Base-by-base conservation (phyloP, 1,139 yeast genomes). In the Kurtzmaniella quercitrusa region DNA sequence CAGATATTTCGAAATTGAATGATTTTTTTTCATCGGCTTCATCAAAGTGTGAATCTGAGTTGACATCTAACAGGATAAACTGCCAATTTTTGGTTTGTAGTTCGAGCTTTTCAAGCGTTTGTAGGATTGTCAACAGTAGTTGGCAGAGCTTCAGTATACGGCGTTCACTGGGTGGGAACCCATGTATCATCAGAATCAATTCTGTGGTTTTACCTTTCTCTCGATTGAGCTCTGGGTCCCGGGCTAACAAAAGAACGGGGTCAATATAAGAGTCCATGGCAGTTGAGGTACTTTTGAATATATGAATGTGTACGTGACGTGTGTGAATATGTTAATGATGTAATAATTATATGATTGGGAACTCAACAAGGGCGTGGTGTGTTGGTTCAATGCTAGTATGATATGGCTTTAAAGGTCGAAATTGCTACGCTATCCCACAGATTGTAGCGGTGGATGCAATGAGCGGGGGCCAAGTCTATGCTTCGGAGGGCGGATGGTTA, bases 1-100 rank as follows among this genome's bases (percentile, higher is more conserved):
- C 65, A 7, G 82, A 77, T 23, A 79, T 60, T 39, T 67, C 70
- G 37, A 68, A 66, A 51, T 77, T 75, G 53, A 79, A 77, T 23
- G 61, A 58, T 46, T 68, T 67, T 39, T 72, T 65, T 18, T 56
- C 58, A 36, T 54, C 53, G 4, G 14, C 44, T 6, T 40, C 34
- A 3, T 17, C 47, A 44, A 75, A 70, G 49, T 73, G 77, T 34
- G 61, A 58, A 37, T 64, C 67, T 21, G 78, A 66, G 51, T 75
- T 75, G 48, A 72, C 70, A 50, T 78, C 82, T 34, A 79, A 57
- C n/a, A 82, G 75, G 41, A 75, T 61, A 48, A 78, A 77, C 42
- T 78, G 81, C 84, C 84, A 79, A 49, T 75, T 74, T 48, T 75
- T 70, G 44, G 76, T 63, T 37, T 66, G 68, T 37, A 74, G 56